Conservation (phyloP, 1,139 yeast species). For the Taiozyma onychis region DNA sequence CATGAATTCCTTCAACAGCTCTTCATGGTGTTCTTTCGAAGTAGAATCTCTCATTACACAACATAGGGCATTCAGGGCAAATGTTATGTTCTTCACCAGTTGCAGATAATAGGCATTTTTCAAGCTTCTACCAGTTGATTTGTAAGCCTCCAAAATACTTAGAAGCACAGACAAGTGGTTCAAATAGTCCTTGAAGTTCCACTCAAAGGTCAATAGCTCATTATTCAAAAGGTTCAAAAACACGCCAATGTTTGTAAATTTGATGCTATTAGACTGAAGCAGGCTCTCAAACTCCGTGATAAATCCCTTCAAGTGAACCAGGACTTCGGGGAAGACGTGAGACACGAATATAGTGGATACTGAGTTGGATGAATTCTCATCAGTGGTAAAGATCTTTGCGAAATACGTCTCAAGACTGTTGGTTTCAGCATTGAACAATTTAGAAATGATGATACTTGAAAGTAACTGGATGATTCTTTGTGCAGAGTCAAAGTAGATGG, state of each 20-base stretch:
- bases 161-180: constrained; percentile 19
- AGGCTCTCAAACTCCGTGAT: constrained; percentile 20
- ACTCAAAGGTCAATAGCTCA: constrained; percentile 19
- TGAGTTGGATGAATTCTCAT: constrained; percentile 9
- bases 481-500: constrained; percentile 22
- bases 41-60: constrained; percentile 15
- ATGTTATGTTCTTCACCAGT: constrained; percentile 13
- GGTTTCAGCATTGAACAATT: constrained; percentile 18
- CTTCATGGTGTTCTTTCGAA: constrained; percentile 21
- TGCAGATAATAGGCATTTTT: constrained; percentile 13
- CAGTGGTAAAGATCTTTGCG: constrained; percentile 10
- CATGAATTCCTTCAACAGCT: constrained; percentile 26
- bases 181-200: constrained; percentile 23
- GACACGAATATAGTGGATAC: constrained; percentile 16
- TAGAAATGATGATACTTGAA: constrained; percentile 19
- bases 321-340: constrained; percentile 23
- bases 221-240: constrained; percentile 15
- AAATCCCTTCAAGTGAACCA: constrained; percentile 23
- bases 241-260: constrained; percentile 16
- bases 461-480: constrained; percentile 18
- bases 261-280: constrained; percentile 14
- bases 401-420: constrained; percentile 22
- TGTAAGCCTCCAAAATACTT: constrained; percentile 16
- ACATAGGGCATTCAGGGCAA: constrained; percentile 14
- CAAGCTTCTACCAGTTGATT: constrained; percentile 9